A percentile compares a stretch with the other conserved stretches of the same genome.
Evolutionary conservation across 2,329 filamentous ascomycete species (phyloP).

Genomic region (Pseudonectria buxi): DNA sequence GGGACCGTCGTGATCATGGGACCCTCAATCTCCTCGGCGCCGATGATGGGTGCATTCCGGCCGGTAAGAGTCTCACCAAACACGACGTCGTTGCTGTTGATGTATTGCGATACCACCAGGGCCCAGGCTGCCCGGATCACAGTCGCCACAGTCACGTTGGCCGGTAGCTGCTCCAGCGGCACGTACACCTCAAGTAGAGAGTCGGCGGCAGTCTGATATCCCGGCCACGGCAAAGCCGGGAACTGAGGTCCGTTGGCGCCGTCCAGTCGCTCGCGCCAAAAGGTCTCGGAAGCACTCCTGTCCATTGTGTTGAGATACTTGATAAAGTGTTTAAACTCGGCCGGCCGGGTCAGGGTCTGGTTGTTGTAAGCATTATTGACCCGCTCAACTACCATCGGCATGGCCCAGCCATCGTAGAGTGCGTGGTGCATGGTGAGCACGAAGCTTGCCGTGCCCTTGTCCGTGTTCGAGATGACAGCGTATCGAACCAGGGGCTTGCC

Average conservation of each 20-base stretch:
- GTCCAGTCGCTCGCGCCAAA: constrained; percentile 40
- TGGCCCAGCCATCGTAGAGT: constrained; percentile 51
- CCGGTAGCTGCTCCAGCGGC: constrained; percentile 26
- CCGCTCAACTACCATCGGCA: constrained; percentile 42
- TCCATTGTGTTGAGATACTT: constrained; percentile 37
- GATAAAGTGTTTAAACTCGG: constrained; percentile 44
- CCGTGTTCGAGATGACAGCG: constrained; percentile 31
- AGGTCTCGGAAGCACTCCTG: constrained; percentile 33
- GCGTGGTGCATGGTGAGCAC: constrained; percentile 51
- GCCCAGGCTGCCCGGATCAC: constrained; percentile 55
- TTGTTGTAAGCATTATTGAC: constrained; percentile 39
- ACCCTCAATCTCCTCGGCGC: constrained; percentile 49
- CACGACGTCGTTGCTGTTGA: constrained; percentile 44
- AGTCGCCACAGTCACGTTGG: constrained; percentile 45
- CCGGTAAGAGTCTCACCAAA: constrained; percentile 56
- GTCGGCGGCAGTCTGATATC: constrained; percentile 45
- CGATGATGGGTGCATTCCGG: constrained; percentile 42
- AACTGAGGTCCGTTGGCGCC: constrained; percentile 42
- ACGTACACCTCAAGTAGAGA: constrained; percentile 49
- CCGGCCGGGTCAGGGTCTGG: constrained; percentile 24
- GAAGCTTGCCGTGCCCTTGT: constrained; percentile 32
- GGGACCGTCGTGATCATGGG: constrained; percentile 57
- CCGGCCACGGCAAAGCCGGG: constrained; percentile 38
- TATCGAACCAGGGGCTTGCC: constrained; percentile 41
- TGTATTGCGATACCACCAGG: constrained; percentile 46